A percentile compares a stretch with the other conserved stretches of the same genome.
Conservation (phyloP, 2,329 filamentous ascomycete species). For the Diaporthe eres region DNA sequence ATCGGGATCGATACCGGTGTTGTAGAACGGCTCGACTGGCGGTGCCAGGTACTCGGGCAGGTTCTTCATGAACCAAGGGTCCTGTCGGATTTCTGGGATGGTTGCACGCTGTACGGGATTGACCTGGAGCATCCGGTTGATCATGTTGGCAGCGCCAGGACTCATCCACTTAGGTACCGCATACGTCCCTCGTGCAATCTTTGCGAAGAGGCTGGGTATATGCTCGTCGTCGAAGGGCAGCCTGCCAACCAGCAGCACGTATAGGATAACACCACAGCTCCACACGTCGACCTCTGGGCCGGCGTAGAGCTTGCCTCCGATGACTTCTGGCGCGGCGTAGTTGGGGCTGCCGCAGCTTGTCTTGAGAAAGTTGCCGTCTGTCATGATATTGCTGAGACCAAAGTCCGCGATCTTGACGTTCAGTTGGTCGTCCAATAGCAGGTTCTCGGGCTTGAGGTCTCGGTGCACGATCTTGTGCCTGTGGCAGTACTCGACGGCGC, state of each 20-base stretch:
- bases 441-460: constrained; percentile 96
- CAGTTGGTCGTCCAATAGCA: constrained; percentile 92
- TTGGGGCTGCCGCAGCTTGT: constrained; percentile 98
- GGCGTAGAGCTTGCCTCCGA: constrained; percentile 96
- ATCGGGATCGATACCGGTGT: constrained; percentile 93
- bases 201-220: constrained; percentile 96
- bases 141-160: constrained; percentile 83
- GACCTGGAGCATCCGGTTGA: constrained; percentile 94
- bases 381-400: constrained; percentile 99
- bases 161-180: constrained; percentile 94
- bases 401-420: constrained; percentile 99
- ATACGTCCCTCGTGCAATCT: constrained; percentile 95
- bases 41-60: constrained; percentile 89
- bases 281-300: constrained; percentile 98
- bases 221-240: constrained; percentile 99
- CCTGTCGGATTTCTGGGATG: constrained; percentile 91
- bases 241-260: constrained; percentile 83
- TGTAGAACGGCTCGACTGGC: constrained; percentile 91
- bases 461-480: constrained; percentile 98
- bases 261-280: constrained; percentile 95
- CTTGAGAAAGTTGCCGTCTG: constrained; percentile 98
- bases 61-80: constrained; percentile 94
- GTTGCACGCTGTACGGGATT: constrained; percentile 95
- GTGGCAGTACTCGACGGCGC: constrained; percentile 98
- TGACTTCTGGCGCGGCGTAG: constrained; percentile 97